Conservation (phyloP, 2,329 filamentous ascomycete genomes). For the Ophiostoma fasciatum region DNA sequence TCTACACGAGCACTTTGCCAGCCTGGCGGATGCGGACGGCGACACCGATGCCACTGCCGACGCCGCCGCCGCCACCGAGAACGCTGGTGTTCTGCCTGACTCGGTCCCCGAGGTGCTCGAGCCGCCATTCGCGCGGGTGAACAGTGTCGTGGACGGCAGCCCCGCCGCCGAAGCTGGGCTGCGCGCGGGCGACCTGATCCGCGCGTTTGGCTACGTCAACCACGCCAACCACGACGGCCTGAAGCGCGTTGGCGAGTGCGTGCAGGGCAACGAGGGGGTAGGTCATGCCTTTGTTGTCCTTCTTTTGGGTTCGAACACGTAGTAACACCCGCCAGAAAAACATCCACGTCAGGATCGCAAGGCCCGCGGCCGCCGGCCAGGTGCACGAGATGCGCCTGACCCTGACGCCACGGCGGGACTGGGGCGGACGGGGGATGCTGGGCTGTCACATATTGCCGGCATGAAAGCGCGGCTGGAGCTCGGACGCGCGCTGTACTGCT, state of each 20-base stretch:
- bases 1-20: slow-evolving; percentile 85
- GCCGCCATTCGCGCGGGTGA: slow-evolving; percentile 73
- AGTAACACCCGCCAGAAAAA: slow-evolving; percentile 36
- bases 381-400: slow-evolving; percentile 50
- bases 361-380: slow-evolving; percentile 26
- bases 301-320: slow-evolving; percentile 12
- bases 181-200: slow-evolving; percentile 64
- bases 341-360: slow-evolving; percentile 53
- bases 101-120: slow-evolving; percentile 21
- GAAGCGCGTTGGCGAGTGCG: slow-evolving; percentile 72
- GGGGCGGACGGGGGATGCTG: slow-evolving; percentile 80
- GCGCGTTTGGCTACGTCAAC: slow-evolving; percentile 74
- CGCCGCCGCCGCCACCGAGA: slow-evolving; percentile 5
- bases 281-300: slow-evolving; percentile 19
- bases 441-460: slow-evolving; percentile 82
- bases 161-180: slow-evolving; percentile 76
- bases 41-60: slow-evolving; percentile 13
- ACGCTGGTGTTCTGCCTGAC: slow-evolving; percentile 16
- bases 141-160: slow-evolving; percentile 61
- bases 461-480: no score
- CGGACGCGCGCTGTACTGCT: no score
- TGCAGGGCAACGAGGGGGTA: slow-evolving; percentile 82
- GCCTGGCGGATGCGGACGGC: slow-evolving; percentile 36
- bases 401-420: slow-evolving; percentile 62
- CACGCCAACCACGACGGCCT: slow-evolving; percentile 75